A percentile compares a stretch with the other conserved stretches of the same genome.
Conservation (phyloP, 768 basidiomycete species). For the Tricholoma sp. region DNA sequence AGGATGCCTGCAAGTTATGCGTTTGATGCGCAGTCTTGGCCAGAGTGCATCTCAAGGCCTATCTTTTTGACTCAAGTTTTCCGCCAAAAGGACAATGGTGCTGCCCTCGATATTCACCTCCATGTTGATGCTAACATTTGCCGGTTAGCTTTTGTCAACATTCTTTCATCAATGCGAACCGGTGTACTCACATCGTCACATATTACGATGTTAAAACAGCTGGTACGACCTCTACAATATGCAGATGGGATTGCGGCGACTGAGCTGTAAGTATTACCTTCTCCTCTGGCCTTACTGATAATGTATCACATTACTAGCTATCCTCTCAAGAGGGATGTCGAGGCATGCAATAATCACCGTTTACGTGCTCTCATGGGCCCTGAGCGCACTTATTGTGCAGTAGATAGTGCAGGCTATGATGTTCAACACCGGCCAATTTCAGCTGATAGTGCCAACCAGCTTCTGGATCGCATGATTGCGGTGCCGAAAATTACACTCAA, state of each 20-base stretch:
- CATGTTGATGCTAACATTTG: not conserved
- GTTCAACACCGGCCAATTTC: constrained; percentile 28
- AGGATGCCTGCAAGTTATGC: constrained; percentile 51
- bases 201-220: constrained; percentile 44
- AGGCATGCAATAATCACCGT: constrained; percentile 60
- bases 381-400: constrained; percentile 28
- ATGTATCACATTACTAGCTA: constrained; percentile 42
- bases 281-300: not conserved
- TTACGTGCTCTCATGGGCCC: constrained; percentile 43
- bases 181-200: constrained; percentile 55
- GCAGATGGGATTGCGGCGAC: constrained; percentile 73
- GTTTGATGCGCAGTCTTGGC: constrained; percentile 65
- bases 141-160: constrained; percentile 67
- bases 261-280: constrained; percentile 51
- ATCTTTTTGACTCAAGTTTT: constrained; percentile 60
- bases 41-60: constrained; percentile 41
- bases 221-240: constrained; percentile 57
- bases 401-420: constrained; percentile 43
- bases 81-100: constrained; percentile 61
- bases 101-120: not conserved
- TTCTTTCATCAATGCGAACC: constrained; percentile 85
- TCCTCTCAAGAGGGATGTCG: constrained; percentile 73
- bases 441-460: constrained; percentile 17
- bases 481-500: constrained; percentile 44
- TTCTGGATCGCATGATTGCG: constrained; percentile 48